phyloP scores from a whole-genome alignment of 2,329 filamentous ascomycete species.

The Phaeophleospora eucalypticola region DNA sequence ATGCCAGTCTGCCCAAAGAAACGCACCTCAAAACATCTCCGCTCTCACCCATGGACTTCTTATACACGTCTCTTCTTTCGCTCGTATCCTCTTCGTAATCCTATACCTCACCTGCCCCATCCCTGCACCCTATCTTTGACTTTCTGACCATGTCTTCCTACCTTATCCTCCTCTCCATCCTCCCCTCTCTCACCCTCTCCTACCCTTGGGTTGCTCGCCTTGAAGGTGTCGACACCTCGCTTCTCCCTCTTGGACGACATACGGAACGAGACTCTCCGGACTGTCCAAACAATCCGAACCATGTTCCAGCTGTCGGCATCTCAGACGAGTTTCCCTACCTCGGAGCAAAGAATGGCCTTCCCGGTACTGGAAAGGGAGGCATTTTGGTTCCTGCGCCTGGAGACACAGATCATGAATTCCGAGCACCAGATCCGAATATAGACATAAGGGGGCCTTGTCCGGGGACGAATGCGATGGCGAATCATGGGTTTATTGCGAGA shows the following conservation, averaged over 20 bases:
- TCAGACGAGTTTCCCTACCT: slow-evolving; percentile 32
- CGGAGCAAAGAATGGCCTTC: slow-evolving; percentile 38
- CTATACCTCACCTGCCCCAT: too few species aligned
- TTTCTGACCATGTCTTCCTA: too few species aligned
- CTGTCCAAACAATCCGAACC: too few species aligned
- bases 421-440: slow-evolving; percentile 26
- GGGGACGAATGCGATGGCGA: slow-evolving; percentile 36
- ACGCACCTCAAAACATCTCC: not conserved
- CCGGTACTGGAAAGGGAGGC: slow-evolving; percentile 39
- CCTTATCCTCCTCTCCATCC: too few species aligned
- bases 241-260: too few species aligned
- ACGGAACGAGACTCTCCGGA: too few species aligned
- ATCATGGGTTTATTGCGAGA: slow-evolving; percentile 35
- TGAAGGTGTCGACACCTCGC: too few species aligned
- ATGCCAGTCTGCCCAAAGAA: not conserved
- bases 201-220: too few species aligned
- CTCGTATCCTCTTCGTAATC: not conserved
- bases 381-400: slow-evolving; percentile 41
- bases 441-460: slow-evolving; percentile 40
- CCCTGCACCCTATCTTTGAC: too few species aligned
- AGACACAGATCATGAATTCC: slow-evolving; percentile 36
- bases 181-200: too few species aligned
- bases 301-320: too few species aligned
- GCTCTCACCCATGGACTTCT: not conserved
- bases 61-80: not conserved